A percentile compares a stretch with the other conserved stretches of the same genome.
Conservation (phyloP, 139 green algal species). For the Tetratostichococcus sp. region DNA sequence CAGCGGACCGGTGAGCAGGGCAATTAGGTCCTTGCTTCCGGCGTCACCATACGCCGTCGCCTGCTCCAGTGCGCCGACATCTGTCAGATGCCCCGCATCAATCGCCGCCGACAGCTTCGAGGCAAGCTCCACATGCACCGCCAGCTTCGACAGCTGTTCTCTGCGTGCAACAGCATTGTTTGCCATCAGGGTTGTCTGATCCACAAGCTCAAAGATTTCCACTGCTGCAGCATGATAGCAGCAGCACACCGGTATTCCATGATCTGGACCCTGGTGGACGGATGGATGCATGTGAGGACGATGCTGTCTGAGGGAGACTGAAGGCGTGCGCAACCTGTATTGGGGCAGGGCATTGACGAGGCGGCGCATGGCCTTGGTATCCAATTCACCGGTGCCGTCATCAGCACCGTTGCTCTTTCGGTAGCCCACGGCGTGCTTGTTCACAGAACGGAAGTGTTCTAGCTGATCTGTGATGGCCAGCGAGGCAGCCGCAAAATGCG, state of each 20-base stretch:
- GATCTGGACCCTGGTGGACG: no score
- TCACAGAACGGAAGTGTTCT: slow-evolving; percentile 69
- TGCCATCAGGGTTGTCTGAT: no score
- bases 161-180: slow-evolving; percentile 16
- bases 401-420: not conserved
- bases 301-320: no score
- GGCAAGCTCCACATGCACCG: slow-evolving; percentile 83
- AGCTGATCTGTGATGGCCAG: slow-evolving; percentile 26
- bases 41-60: slow-evolving; percentile 93
- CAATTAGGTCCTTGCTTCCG: slow-evolving; percentile 87
- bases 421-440: slow-evolving; percentile 58
- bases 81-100: slow-evolving; percentile 59
- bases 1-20: slow-evolving; percentile 9
- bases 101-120: slow-evolving; percentile 58
- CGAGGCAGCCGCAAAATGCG: slow-evolving; percentile 82
- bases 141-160: slow-evolving; percentile 75
- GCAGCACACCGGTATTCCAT: no score
- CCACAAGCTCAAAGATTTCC: no score
- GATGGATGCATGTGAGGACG: no score
- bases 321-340: slow-evolving; percentile 44
- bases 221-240: no score
- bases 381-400: slow-evolving; percentile 6
- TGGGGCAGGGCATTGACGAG: slow-evolving; percentile 81
- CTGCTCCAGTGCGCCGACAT: slow-evolving; percentile 90
- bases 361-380: slow-evolving; percentile 54